These are phyloP conservation scores for Cyathus striatus DNA, from an alignment of 768 basidiomycete genomes.

Conservation along the genomic window DNA sequence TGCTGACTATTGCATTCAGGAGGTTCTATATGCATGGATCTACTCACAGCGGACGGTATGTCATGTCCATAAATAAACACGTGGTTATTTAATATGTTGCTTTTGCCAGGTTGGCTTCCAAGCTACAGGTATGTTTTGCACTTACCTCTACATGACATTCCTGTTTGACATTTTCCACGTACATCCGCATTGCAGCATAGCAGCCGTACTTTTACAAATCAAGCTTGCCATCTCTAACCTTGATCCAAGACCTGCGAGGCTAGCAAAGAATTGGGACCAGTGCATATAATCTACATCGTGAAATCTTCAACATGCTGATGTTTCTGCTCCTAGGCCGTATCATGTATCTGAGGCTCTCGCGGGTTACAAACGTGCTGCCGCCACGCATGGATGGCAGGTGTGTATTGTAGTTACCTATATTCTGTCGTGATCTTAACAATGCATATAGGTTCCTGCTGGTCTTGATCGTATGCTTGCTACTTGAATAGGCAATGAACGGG, in stretches of 20 bases:
- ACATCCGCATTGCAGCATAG: slow-evolving; percentile 28
- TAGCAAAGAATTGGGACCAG: slow-evolving; percentile 49
- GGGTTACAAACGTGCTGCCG: slow-evolving; percentile 1
- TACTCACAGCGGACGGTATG: slow-evolving; percentile 59
- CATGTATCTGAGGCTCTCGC: background rate
- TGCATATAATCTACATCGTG: slow-evolving; percentile 11
- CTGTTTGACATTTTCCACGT: background rate
- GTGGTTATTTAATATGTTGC: too few species aligned
- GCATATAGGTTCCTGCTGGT: slow-evolving; percentile 1
- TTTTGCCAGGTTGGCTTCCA: slow-evolving; percentile 55
- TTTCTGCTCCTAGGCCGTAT: background rate
- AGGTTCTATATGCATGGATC: slow-evolving; percentile 74
- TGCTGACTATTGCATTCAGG: slow-evolving; percentile 37
- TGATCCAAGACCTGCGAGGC: slow-evolving; percentile 57
- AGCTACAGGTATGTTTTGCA: slow-evolving; percentile 45
- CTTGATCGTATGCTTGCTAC: too few species aligned
- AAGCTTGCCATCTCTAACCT: slow-evolving; percentile 64
- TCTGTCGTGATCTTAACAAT: background rate
- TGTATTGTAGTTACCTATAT: background rate
- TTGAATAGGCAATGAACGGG: too few species aligned
- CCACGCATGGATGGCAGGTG: slow-evolving; percentile 3
- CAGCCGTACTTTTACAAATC: slow-evolving; percentile 58
- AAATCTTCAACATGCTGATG: background rate
- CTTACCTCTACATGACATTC: background rate
- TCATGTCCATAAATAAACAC: background rate